phyloP scores from a whole-genome alignment of 2,329 filamentous ascomycete species.

The Cryphonectria japonica region DNA sequence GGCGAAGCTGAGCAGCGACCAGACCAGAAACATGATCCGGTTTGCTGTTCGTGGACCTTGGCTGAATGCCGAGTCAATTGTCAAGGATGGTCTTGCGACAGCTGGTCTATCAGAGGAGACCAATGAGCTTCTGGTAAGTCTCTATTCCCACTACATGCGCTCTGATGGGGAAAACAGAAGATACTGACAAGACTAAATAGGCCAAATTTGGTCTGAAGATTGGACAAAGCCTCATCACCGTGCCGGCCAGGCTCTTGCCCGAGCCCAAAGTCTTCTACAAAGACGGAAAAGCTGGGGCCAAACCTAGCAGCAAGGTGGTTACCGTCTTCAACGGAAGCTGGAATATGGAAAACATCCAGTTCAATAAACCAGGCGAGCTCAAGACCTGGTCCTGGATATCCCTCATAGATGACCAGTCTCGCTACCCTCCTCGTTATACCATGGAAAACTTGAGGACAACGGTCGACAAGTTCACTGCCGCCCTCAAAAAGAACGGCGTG shows the following conservation, averaged over 20 bases:
- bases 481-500: constrained; percentile 29
- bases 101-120: constrained; percentile 49
- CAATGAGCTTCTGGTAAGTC: constrained; percentile 44
- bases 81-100: constrained; percentile 49
- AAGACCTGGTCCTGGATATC: constrained; percentile 46
- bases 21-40: constrained; percentile 62
- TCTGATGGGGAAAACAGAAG: too few relatives aligned
- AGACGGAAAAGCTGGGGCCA: constrained; percentile 4
- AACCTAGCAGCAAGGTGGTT: constrained; percentile 31
- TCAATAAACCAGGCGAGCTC: constrained; percentile 47
- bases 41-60: constrained; percentile 63
- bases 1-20: constrained; percentile 48
- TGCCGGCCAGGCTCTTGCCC: constrained; percentile 62
- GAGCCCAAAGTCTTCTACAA: constrained; percentile 58
- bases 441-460: neutral
- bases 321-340: constrained; percentile 50
- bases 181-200: constrained; percentile 9
- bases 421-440: neutral
- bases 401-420: constrained; percentile 21
- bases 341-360: constrained; percentile 60
- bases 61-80: constrained; percentile 60
- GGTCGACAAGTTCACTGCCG: constrained; percentile 15
- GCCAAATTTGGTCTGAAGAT: constrained; percentile 52
- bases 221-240: constrained; percentile 58
- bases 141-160: too few relatives aligned